These are phyloP conservation scores for Rhizophagus prolifer DNA, from an alignment of 192 early-diverging fungal species.

Conservation along the genomic window DNA sequence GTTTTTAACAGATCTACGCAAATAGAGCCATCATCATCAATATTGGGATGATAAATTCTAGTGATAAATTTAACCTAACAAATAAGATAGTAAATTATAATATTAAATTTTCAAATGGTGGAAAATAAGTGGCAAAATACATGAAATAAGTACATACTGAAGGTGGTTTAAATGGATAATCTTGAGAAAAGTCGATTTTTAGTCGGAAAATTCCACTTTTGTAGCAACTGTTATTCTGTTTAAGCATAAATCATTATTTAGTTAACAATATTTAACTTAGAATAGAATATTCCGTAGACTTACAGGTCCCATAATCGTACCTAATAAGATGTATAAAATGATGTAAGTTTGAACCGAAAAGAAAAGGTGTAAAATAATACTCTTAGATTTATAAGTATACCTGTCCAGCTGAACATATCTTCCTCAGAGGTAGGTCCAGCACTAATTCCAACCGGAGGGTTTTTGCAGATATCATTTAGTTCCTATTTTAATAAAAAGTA, in stretches of 20 bases:
- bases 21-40: conserved; percentile 80
- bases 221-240: conserved; percentile 59
- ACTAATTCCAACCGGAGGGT: conserved; percentile 55
- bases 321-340: conserved; percentile 27
- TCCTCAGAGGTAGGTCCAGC: conserved; percentile 56
- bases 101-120: background rate
- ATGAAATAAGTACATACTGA: conserved; percentile 42
- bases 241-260: conserved; percentile 6
- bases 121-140: background rate
- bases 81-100: background rate
- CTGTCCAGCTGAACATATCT: conserved; percentile 69
- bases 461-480: conserved; percentile 62
- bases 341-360: background rate
- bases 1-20: conserved; percentile 74
- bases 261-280: background rate
- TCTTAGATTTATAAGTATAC: conserved; percentile 29
- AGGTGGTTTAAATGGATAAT: conserved; percentile 85
- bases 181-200: conserved; percentile 65
- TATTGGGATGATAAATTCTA: conserved; percentile 81
- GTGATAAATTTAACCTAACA: conserved; percentile 51
- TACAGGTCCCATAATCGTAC: conserved; percentile 60
- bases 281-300: conserved; percentile 13
- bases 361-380: background rate
- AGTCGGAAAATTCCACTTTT: conserved; percentile 71
- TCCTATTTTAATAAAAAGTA: conserved; percentile 44